These are phyloP conservation scores for Mycosphaerella sp. DNA, from an alignment of 2,329 filamentous ascomycete species.

Conservation along the genomic window DNA sequence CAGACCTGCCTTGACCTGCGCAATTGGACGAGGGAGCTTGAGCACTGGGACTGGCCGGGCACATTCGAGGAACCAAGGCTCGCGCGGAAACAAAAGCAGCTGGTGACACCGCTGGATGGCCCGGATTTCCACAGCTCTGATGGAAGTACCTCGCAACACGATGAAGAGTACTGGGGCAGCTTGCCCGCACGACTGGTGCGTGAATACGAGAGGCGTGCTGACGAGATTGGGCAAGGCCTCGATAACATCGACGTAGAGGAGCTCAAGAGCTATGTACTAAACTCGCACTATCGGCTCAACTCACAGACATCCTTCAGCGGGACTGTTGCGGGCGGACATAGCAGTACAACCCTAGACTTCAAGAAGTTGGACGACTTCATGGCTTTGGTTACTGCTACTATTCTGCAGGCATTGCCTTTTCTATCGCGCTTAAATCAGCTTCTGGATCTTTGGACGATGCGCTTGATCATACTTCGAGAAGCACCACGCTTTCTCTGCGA, in stretches of 20 bases:
- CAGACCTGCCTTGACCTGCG: slow-evolving; percentile 64
- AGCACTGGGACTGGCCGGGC: slow-evolving; percentile 54
- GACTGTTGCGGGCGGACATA: slow-evolving; percentile 19
- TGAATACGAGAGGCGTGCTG: slow-evolving; percentile 64
- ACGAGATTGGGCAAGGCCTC: slow-evolving; percentile 64
- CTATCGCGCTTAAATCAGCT: slow-evolving; percentile 66
- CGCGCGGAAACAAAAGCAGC: slow-evolving; percentile 18
- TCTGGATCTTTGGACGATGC: slow-evolving; percentile 71
- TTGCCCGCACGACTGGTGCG: slow-evolving; percentile 58
- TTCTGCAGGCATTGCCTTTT: slow-evolving; percentile 79
- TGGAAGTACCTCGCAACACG: slow-evolving; percentile 22
- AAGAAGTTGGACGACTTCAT: slow-evolving; percentile 73
- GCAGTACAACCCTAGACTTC: slow-evolving; percentile 18
- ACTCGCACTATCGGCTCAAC: slow-evolving; percentile 60
- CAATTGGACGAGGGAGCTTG: slow-evolving; percentile 68
- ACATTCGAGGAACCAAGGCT: slow-evolving; percentile 39
- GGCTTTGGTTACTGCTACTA: slow-evolving; percentile 81
- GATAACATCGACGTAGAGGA: slow-evolving; percentile 71
- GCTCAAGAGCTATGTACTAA: slow-evolving; percentile 79
- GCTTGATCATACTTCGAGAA: slow-evolving; percentile 66
- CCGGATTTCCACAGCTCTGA: neutral
- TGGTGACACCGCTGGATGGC: neutral
- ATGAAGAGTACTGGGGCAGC: slow-evolving; percentile 59
- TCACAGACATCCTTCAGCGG: slow-evolving; percentile 41
- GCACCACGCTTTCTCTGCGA: slow-evolving; percentile 62